A percentile compares a stretch with the other conserved stretches of the same genome.
Evolutionary conservation across 139 green algal genomes (phyloP).

Genomic region (Micractinium conductrix): DNA sequence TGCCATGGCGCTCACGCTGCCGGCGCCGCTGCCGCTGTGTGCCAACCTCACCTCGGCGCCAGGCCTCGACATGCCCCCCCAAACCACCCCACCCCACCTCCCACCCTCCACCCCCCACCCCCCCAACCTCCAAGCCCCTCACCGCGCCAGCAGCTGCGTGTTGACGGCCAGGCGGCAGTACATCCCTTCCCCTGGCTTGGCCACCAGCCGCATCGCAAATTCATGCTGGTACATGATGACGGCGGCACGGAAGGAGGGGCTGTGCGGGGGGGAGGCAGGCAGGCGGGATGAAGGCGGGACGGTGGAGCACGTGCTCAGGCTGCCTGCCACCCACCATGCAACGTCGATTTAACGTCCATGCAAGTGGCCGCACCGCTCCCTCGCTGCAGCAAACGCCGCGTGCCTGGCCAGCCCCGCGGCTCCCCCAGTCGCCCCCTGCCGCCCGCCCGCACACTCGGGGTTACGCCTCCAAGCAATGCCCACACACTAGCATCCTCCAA

Average conservation of each 20-base stretch:
- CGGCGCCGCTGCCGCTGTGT: too few relatives aligned
- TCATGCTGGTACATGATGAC: conserved; percentile 99
- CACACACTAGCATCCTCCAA: too few relatives aligned
- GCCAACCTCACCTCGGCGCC: too few relatives aligned
- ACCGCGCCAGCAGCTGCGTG: conserved; percentile 93
- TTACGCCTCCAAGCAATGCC: too few relatives aligned
- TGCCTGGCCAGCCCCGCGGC: too few relatives aligned
- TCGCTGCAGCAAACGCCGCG: too few relatives aligned
- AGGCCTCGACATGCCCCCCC: neutral
- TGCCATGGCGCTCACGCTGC: too few relatives aligned
- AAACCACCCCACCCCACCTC: neutral
- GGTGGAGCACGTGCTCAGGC: too few relatives aligned
- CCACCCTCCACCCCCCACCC: neutral
- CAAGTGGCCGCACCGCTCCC: neutral
- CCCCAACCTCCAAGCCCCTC: neutral
- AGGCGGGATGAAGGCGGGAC: too few relatives aligned
- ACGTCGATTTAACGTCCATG: too few relatives aligned
- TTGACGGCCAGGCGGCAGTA: conserved; percentile 96
- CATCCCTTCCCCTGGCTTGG: conserved; percentile 82
- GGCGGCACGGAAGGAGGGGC: conserved; percentile 83
- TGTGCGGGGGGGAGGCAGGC: neutral
- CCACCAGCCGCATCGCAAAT: conserved; percentile 99
- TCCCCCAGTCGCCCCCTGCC: too few relatives aligned
- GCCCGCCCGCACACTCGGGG: neutral
- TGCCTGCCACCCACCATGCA: too few relatives aligned